Evolutionary conservation across 768 basidiomycete genomes (phyloP).

Genomic region (Gelatoporia subvermispora): DNA sequence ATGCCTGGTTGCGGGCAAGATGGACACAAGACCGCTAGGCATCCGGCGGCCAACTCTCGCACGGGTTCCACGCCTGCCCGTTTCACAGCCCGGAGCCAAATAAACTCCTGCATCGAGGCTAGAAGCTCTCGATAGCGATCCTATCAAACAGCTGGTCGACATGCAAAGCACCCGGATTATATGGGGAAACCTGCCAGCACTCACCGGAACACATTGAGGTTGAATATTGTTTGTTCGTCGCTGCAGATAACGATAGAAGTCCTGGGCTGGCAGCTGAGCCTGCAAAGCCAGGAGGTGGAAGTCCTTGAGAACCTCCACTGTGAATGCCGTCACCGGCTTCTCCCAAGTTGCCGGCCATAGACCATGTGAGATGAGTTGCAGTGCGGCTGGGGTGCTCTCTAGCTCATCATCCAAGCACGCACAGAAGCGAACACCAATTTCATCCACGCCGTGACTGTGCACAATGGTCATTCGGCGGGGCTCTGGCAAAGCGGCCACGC

Average conservation of each 20-base stretch:
- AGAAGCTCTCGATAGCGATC: conserved; percentile 4
- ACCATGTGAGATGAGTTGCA: neutral
- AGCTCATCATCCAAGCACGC: neutral
- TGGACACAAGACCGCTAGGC: conserved; percentile 15
- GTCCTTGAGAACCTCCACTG: neutral
- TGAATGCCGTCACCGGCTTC: neutral
- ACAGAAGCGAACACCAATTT: neutral
- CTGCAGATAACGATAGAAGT: neutral
- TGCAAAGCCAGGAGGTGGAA: conserved; percentile 1
- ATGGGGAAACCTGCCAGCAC: too few relatives aligned
- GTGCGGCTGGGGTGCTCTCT: neutral
- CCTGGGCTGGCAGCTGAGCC: conserved; percentile 1
- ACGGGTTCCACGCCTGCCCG: neutral
- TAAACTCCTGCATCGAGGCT: neutral
- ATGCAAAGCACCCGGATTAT: neutral
- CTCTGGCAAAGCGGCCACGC: neutral
- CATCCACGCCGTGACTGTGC: neutral
- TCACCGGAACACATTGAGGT: too few relatives aligned
- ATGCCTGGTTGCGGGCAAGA: conserved; percentile 19
- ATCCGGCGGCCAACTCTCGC: neutral
- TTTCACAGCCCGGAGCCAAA: neutral
- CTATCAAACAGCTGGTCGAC: neutral
- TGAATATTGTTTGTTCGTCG: neutral
- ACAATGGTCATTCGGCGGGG: neutral
- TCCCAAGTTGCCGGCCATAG: conserved; percentile 1